phyloP scores from a whole-genome alignment of 169 alveolate species.

The Plasmodium yoelii region DNA sequence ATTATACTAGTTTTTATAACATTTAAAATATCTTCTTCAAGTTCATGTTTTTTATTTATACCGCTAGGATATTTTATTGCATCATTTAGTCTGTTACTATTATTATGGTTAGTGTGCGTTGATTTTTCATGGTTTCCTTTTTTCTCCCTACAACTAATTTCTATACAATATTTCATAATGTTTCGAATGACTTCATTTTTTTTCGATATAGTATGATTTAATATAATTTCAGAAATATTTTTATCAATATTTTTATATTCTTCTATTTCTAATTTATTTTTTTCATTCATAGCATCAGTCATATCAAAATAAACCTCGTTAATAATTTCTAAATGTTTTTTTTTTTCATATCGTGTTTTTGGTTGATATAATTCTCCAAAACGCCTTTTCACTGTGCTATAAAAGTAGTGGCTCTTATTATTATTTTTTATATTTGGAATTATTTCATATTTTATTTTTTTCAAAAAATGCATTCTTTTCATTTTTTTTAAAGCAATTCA shows the following conservation, averaged over 20 bases:
- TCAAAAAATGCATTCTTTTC: neutral
- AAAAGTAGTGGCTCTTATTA: slow-evolving; percentile 4
- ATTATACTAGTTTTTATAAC: slow-evolving; percentile 29
- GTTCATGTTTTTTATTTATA: neutral
- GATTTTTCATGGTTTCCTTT: neutral
- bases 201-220: slow-evolving; percentile 35
- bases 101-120: neutral
- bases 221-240: slow-evolving; percentile 51
- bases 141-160: slow-evolving; percentile 13
- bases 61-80: neutral
- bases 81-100: neutral
- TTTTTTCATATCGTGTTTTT: slow-evolving; percentile 50
- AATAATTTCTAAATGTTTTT: slow-evolving; percentile 45
- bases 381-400: slow-evolving; percentile 22
- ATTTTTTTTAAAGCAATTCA: neutral
- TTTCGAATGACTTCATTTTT: slow-evolving; percentile 42
- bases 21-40: slow-evolving; percentile 4
- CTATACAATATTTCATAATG: slow-evolving; percentile 64
- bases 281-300: slow-evolving; percentile 70
- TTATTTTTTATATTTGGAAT: slow-evolving; percentile 1
- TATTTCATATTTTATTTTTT: neutral
- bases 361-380: slow-evolving; percentile 72
- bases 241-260: slow-evolving; percentile 47
- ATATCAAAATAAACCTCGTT: slow-evolving; percentile 68
- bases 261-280: slow-evolving; percentile 42